These are phyloP conservation scores for Colletotrichum brevisporum DNA, from an alignment of 2,329 filamentous ascomycete genomes.

Conservation along the genomic window DNA sequence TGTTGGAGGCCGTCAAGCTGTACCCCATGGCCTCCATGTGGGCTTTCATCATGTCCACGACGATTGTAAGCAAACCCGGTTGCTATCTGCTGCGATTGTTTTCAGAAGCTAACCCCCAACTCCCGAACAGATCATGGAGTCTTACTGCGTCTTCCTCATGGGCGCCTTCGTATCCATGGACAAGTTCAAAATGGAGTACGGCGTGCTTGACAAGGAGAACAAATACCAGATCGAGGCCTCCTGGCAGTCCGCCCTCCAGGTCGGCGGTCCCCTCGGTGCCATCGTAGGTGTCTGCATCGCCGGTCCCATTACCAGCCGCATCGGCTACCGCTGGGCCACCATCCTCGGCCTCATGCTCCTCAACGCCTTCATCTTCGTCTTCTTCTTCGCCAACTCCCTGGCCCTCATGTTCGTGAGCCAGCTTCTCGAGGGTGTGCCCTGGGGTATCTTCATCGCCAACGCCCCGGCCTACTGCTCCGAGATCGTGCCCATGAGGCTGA, in stretches of 20 bases:
- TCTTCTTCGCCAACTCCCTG: constrained; percentile 61
- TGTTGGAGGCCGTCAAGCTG: constrained; percentile 50
- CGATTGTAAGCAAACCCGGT: constrained; percentile 53
- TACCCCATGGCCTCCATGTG: constrained; percentile 55
- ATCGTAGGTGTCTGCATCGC: constrained; percentile 72
- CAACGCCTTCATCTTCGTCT: constrained; percentile 70
- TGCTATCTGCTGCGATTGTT: not conserved
- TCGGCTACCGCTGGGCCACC: constrained; percentile 73
- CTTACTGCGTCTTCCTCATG: constrained; percentile 74
- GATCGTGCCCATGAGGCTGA: constrained; percentile 70
- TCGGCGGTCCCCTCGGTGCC: constrained; percentile 69
- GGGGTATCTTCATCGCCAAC: constrained; percentile 77
- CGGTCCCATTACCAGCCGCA: constrained; percentile 70
- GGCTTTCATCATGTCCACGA: constrained; percentile 56
- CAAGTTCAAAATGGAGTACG: constrained; percentile 62
- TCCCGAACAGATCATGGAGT: constrained; percentile 71
- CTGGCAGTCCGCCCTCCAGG: constrained; percentile 72
- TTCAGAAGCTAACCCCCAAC: constrained; percentile 39
- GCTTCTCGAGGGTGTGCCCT: constrained; percentile 73
- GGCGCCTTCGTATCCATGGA: constrained; percentile 69
- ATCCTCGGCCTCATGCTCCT: constrained; percentile 68
- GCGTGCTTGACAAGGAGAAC: constrained; percentile 51
- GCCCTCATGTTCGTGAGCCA: constrained; percentile 66
- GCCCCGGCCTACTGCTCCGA: constrained; percentile 74
- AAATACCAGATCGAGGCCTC: constrained; percentile 60